A percentile compares a stretch with the other conserved stretches of the same genome.
These are phyloP conservation scores for Nematodospora valgi DNA, from an alignment of 805 yeast species.

Conservation along the genomic window DNA sequence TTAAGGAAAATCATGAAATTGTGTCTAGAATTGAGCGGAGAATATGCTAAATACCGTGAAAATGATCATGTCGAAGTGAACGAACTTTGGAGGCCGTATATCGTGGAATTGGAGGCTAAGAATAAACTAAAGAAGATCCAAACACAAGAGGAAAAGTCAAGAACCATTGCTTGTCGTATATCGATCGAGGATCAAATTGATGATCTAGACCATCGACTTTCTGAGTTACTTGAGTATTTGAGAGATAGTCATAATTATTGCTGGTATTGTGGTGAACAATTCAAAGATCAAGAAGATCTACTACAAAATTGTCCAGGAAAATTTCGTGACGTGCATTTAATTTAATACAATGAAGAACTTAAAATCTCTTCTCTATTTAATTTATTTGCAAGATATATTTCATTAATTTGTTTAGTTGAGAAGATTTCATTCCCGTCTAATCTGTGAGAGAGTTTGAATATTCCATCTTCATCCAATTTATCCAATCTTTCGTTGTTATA, in stretches of 20 bases:
- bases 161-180: not conserved
- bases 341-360: slow-evolving; percentile 6
- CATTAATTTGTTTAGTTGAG: slow-evolving; percentile 17
- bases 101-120: slow-evolving; percentile 5
- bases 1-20: slow-evolving; percentile 32
- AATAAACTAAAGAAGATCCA: slow-evolving; percentile 3
- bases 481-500: slow-evolving; percentile 18
- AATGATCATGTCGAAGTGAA: slow-evolving; percentile 24
- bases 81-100: slow-evolving; percentile 40
- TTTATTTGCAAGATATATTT: slow-evolving; percentile 14
- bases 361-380: slow-evolving; percentile 11
- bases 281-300: slow-evolving; percentile 34
- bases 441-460: slow-evolving; percentile 7
- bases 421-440: slow-evolving; percentile 14
- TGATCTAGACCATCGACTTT: slow-evolving; percentile 22
- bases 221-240: slow-evolving; percentile 33
- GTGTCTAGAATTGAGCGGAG: slow-evolving; percentile 43
- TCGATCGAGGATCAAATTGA: not conserved
- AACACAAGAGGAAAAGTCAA: slow-evolving; percentile 8
- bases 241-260: slow-evolving; percentile 43
- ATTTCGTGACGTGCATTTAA: slow-evolving; percentile 39
- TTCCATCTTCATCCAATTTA: slow-evolving; percentile 11
- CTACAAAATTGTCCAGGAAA: slow-evolving; percentile 48
- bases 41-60: slow-evolving; percentile 22
- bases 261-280: slow-evolving; percentile 47